phyloP scores from a whole-genome alignment of 1,284 basidiomycete species.

The Grifola frondosa region DNA sequence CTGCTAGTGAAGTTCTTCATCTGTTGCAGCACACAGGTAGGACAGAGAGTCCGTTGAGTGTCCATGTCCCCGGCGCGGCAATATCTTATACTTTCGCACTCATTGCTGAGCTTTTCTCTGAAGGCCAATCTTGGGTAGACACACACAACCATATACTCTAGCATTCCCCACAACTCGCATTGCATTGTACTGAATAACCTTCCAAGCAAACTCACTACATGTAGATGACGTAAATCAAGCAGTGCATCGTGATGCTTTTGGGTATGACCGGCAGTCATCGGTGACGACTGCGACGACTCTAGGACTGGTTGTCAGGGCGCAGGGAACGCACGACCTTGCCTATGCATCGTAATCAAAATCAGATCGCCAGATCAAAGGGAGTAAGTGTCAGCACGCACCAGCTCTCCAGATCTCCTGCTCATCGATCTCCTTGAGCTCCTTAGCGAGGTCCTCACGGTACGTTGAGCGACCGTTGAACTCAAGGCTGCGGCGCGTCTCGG shows the following conservation, averaged over 20 bases:
- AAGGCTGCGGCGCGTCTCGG: slow-evolving; percentile 95
- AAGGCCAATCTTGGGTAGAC: too few relatives aligned
- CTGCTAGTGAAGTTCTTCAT: too few relatives aligned
- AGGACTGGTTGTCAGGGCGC: slow-evolving; percentile 70
- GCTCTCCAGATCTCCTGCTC: slow-evolving; percentile 98
- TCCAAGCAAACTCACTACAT: too few relatives aligned
- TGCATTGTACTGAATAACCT: too few relatives aligned
- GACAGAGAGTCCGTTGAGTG: too few relatives aligned
- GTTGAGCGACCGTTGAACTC: slow-evolving; percentile 94
- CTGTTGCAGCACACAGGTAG: too few relatives aligned
- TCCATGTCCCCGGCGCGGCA: too few relatives aligned
- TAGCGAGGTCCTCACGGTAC: slow-evolving; percentile 92
- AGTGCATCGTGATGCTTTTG: slow-evolving; percentile 21
- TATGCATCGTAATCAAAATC: slow-evolving; percentile 21
- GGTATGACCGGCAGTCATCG: slow-evolving; percentile 9
- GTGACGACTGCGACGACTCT: not conserved
- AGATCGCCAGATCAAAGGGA: not conserved
- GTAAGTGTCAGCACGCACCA: slow-evolving; percentile 47
- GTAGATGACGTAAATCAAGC: slow-evolving; percentile 6
- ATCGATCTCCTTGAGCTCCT: slow-evolving; percentile 94
- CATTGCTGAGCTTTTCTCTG: too few relatives aligned
- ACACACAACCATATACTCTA: too few relatives aligned
- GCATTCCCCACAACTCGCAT: too few relatives aligned
- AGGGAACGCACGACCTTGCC: slow-evolving; percentile 77
- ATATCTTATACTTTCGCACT: too few relatives aligned